phyloP scores from a whole-genome alignment of 1,284 basidiomycete species.

The Sphagnurus paluster region DNA sequence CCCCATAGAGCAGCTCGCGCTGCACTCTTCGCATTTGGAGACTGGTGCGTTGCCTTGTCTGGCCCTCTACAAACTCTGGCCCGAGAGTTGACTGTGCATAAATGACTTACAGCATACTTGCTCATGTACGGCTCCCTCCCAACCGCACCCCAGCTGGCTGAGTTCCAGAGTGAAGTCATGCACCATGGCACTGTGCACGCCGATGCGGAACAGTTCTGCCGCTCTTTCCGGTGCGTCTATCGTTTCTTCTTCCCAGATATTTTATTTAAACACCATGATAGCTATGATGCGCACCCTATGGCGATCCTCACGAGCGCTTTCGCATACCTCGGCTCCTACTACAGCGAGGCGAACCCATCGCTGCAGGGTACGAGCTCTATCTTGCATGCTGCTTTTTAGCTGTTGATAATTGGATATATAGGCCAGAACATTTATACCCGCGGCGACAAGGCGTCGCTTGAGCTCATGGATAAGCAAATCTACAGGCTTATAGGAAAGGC shows the following conservation, averaged over 20 bases:
- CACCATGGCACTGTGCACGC: conserved; percentile 77
- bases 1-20: conserved; percentile 86
- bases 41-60: conserved; percentile 47
- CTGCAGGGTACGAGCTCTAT: conserved; percentile 54
- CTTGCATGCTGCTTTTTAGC: not conserved
- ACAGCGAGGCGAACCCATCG: conserved; percentile 78
- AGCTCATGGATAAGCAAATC: conserved; percentile 87
- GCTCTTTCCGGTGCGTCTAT: conserved; percentile 62
- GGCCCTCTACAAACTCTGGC: no score
- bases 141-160: conserved; percentile 53
- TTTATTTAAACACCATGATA: conserved; percentile 24
- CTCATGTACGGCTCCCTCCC: conserved; percentile 87
- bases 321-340: conserved; percentile 84
- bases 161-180: conserved; percentile 75
- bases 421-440: conserved; percentile 81
- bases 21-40: conserved; percentile 78
- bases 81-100: no score
- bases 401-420: conserved; percentile 22
- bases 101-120: conserved; percentile 76
- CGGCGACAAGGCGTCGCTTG: conserved; percentile 64
- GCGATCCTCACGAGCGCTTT: conserved; percentile 84
- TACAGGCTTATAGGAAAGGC: conserved; percentile 85
- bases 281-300: conserved; percentile 90
- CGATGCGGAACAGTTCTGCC: conserved; percentile 80
- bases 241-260: conserved; percentile 10